phyloP scores from a whole-genome alignment of 306 rosid genomes.

The Prinsepia uniflora region DNA sequence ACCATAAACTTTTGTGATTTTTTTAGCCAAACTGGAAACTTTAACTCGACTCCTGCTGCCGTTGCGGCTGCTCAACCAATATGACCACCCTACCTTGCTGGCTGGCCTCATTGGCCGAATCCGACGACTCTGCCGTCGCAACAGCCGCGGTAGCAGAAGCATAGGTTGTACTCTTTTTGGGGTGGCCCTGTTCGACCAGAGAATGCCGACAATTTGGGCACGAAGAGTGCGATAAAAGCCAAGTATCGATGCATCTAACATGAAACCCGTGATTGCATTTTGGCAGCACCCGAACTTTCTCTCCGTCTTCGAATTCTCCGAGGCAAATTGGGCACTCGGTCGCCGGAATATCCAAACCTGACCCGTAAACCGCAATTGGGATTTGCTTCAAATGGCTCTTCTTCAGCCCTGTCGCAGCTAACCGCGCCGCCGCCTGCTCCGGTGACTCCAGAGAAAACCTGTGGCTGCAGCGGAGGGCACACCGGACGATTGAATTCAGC shows the following conservation, averaged over 20 bases:
- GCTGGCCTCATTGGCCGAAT: conserved; percentile 19
- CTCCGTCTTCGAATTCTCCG: conserved; percentile 70
- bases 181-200: conserved; percentile 28
- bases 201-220: conserved; percentile 85
- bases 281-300: conserved; percentile 61
- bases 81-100: conserved; percentile 22
- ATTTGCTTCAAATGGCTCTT: conserved; percentile 48
- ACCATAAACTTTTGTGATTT: neutral
- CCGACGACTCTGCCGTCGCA: conserved; percentile 8
- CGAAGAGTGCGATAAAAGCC: conserved; percentile 76
- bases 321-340: conserved; percentile 88
- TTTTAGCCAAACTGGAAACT: neutral
- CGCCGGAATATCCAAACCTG: conserved; percentile 40
- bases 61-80: conserved; percentile 19
- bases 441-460: conserved; percentile 38
- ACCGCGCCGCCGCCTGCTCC: conserved; percentile 35
- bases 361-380: conserved; percentile 63
- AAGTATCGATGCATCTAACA: conserved; percentile 72
- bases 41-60: conserved; percentile 19
- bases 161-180: conserved; percentile 1
- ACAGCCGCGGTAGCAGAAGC: neutral
- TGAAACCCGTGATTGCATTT: conserved; percentile 83
- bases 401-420: conserved; percentile 52
- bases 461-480: conserved; percentile 46
- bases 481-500: conserved; percentile 65